Percentiles rank a stretch among this genome's conserved stretches.
These are phyloP conservation scores for Coelastrella sp. DNA, from an alignment of 139 green algal genomes.

Conservation along the genomic window DNA sequence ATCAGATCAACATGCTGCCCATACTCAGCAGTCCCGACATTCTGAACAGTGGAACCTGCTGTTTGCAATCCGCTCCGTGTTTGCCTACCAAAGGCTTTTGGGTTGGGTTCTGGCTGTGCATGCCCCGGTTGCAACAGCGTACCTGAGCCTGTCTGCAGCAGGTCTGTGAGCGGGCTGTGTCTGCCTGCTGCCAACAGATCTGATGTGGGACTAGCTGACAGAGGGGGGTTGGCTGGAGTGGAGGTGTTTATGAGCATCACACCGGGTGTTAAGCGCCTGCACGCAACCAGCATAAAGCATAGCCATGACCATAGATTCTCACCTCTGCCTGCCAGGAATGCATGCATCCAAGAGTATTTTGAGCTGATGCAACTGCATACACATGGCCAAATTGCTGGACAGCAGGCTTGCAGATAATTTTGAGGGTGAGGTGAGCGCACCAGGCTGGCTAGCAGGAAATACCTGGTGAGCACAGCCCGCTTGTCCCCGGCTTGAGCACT, in stretches of 20 bases:
- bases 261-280: constrained; percentile 23
- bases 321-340: neutral
- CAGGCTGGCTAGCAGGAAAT: neutral
- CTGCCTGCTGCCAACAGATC: neutral
- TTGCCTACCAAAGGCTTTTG: too few relatives aligned
- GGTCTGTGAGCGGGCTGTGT: neutral
- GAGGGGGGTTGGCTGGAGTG: neutral
- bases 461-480: neutral
- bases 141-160: neutral
- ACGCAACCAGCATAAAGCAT: neutral
- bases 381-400: too few relatives aligned
- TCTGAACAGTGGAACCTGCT: neutral
- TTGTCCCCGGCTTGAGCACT: neutral
- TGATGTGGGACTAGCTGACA: neutral
- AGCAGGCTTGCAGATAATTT: too few relatives aligned
- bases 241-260: constrained; percentile 30
- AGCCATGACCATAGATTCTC: too few relatives aligned
- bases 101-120: neutral
- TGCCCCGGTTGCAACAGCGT: too few relatives aligned
- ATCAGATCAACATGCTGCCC: too few relatives aligned
- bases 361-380: too few relatives aligned
- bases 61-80: too few relatives aligned
- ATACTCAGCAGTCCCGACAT: neutral
- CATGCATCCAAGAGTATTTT: neutral
- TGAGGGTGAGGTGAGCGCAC: too few relatives aligned